Evolutionary conservation across 2,329 filamentous ascomycete genomes (phyloP).

Genomic region (Rosellinia necatrix): DNA sequence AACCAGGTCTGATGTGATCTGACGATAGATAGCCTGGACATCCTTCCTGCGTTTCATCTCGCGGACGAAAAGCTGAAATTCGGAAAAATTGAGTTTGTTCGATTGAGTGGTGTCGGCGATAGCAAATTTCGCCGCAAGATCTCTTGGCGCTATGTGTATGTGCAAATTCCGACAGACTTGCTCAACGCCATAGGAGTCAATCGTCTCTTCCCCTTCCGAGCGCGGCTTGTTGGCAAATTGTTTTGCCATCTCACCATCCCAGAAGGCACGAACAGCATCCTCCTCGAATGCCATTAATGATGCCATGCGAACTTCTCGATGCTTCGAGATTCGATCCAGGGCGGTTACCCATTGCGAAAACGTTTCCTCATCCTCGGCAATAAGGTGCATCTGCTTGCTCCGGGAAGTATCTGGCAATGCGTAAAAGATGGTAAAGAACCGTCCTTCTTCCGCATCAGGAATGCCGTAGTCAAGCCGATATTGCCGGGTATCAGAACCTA

Average conservation of each 20-base stretch:
- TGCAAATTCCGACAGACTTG: conserved; percentile 87
- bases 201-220: conserved; percentile 64
- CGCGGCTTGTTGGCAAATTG: conserved; percentile 60
- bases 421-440: conserved; percentile 92
- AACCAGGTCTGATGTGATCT: conserved; percentile 61
- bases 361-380: conserved; percentile 73
- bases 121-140: conserved; percentile 74
- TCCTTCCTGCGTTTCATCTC: conserved; percentile 85
- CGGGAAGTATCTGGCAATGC: conserved; percentile 77
- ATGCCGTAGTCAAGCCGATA: conserved; percentile 85
- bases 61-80: conserved; percentile 84
- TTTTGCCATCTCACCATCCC: conserved; percentile 81
- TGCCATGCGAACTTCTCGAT: conserved; percentile 88
- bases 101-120: conserved; percentile 68
- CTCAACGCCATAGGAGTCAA: conserved; percentile 79
- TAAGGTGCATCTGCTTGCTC: conserved; percentile 85
- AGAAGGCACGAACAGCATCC: conserved; percentile 80
- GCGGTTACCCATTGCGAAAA: conserved; percentile 83
- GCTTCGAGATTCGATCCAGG: conserved; percentile 80
- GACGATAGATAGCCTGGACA: conserved; percentile 73
- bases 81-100: conserved; percentile 73
- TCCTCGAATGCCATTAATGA: conserved; percentile 86
- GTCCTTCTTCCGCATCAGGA: conserved; percentile 66
- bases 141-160: conserved; percentile 82
- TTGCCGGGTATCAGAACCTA: conserved; percentile 81